Percentiles rank a stretch among this genome's conserved stretches.
Evolutionary conservation across 1,139 yeast genomes (phyloP).

Genomic region (Yamadazyma trypodendri): DNA sequence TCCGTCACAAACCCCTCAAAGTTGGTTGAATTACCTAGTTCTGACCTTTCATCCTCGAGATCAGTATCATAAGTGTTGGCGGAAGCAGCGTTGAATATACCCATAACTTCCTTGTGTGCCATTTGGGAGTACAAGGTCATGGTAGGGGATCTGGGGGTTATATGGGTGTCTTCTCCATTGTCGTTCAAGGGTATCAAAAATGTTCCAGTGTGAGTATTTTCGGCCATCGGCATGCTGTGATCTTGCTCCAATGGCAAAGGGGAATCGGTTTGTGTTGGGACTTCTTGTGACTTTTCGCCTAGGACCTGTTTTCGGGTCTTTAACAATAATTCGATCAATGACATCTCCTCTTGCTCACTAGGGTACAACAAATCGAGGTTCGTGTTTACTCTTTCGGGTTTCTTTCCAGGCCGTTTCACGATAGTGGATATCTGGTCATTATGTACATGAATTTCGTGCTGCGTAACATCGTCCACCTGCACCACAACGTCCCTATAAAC

Average conservation of each 20-base stretch:
- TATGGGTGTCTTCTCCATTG: conserved; percentile 10
- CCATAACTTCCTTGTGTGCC: conserved; percentile 72
- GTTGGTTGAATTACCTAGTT: conserved; percentile 27
- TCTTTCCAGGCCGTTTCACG: conserved; percentile 57
- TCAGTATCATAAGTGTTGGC: conserved; percentile 23
- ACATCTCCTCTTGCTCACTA: conserved; percentile 40
- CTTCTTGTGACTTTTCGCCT: not conserved
- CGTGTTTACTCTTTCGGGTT: conserved; percentile 61
- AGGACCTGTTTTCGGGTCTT: not conserved
- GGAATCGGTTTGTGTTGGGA: not conserved
- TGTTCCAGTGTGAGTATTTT: conserved; percentile 16
- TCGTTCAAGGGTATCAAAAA: conserved; percentile 36
- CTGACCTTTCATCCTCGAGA: conserved; percentile 21
- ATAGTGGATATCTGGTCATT: conserved; percentile 29
- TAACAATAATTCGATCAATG: conserved; percentile 59
- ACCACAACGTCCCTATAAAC: conserved; percentile 18
- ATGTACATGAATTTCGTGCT: conserved; percentile 8
- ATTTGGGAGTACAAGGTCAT: conserved; percentile 73
- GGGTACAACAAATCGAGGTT: conserved; percentile 56
- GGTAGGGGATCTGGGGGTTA: conserved; percentile 61
- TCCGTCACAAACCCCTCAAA: conserved; percentile 56
- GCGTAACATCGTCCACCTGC: conserved; percentile 11
- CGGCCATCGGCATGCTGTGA: not conserved
- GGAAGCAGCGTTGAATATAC: conserved; percentile 67
- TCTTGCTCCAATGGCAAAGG: not conserved